phyloP scores from a whole-genome alignment of 2,329 filamentous ascomycete species.

The Chaetomiaceae sp. region DNA sequence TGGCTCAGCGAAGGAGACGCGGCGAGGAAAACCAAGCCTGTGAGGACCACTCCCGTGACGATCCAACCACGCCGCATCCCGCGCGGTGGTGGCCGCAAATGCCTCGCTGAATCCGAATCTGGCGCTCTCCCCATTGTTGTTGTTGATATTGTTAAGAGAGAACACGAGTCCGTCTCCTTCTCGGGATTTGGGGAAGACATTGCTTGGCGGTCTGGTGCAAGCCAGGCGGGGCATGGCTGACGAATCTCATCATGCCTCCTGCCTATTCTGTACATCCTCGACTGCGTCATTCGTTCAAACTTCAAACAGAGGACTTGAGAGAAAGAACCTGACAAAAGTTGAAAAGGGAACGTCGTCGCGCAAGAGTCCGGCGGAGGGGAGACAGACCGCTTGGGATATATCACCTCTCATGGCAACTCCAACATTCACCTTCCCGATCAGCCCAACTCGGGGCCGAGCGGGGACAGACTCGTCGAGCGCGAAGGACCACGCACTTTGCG shows the following conservation, averaged over 20 bases:
- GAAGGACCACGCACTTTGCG: neutral
- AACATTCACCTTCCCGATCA: neutral
- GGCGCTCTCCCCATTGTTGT: constrained; percentile 3
- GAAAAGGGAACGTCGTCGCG: no score
- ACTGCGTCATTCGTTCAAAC: neutral
- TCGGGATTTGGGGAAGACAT: neutral
- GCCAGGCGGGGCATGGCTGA: neutral
- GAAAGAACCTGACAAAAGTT: no score
- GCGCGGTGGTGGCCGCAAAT: neutral
- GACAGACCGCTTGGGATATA: neutral
- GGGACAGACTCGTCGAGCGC: neutral
- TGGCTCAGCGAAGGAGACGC: neutral
- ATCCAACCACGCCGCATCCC: constrained; percentile 7
- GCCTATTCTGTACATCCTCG: constrained; percentile 2
- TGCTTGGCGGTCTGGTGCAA: neutral
- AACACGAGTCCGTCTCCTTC: neutral
- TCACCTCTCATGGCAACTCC: no score
- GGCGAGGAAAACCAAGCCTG: constrained; percentile 6
- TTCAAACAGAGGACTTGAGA: neutral
- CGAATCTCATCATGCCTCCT: neutral
- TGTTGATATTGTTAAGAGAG: neutral
- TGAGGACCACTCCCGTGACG: neutral
- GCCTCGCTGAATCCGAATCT: neutral
- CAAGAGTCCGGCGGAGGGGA: no score
- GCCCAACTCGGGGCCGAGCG: neutral